phyloP scores from a whole-genome alignment of 345 rosid species.

The Lepidium africanum region DNA sequence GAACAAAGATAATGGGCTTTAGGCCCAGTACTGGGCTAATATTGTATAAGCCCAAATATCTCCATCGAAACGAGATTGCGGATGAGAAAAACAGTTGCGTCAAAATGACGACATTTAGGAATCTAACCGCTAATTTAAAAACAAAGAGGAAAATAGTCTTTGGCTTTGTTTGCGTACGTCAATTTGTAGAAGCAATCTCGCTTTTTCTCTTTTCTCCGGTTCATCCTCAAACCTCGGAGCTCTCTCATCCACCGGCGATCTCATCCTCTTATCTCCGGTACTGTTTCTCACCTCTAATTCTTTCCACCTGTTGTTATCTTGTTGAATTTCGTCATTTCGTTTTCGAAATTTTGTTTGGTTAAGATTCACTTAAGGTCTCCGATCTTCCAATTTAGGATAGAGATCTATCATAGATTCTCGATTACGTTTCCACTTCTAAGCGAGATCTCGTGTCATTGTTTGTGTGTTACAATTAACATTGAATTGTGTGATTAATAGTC shows the following conservation, averaged over 20 bases:
- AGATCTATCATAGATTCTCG: constrained; percentile 10
- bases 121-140: constrained; percentile 25
- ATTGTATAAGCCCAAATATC: not conserved
- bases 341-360: constrained; percentile 1
- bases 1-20: not conserved
- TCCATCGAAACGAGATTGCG: not conserved
- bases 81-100: constrained; percentile 26
- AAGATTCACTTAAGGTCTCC: not conserved
- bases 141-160: not conserved
- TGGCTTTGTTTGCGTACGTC: constrained; percentile 24
- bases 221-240: constrained; percentile 14
- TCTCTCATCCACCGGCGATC: constrained; percentile 16
- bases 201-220: not conserved
- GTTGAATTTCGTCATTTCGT: not conserved
- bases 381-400: constrained; percentile 14
- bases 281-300: not conserved
- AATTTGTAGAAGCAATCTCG: constrained; percentile 26
- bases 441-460: constrained; percentile 7
- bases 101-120: constrained; percentile 33
- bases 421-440: not conserved
- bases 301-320: not conserved
- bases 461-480: not conserved
- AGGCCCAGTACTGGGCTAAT: not conserved
- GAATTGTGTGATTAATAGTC: constrained; percentile 2
- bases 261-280: constrained; percentile 13